These are phyloP conservation scores for Malassezia slooffiae DNA, from an alignment of 1,284 basidiomycete species.

Conservation along the genomic window DNA sequence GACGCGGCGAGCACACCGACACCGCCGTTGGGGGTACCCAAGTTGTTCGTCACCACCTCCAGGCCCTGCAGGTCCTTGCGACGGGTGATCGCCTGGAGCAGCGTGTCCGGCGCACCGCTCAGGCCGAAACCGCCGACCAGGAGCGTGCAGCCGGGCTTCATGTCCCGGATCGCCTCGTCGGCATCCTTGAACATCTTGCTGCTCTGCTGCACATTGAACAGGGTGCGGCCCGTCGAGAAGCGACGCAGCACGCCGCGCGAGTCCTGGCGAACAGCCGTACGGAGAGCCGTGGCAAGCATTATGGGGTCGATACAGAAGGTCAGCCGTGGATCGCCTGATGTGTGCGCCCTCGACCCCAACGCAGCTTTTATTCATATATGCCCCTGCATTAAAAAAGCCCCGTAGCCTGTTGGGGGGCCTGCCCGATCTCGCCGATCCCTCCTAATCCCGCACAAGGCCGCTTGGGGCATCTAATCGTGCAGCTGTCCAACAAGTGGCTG, in stretches of 20 bases:
- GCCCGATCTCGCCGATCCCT: too few species aligned
- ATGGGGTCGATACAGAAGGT: too few species aligned
- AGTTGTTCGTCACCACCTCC: constrained; percentile 41
- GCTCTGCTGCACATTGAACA: constrained; percentile 6
- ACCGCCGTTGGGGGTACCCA: constrained; percentile 37
- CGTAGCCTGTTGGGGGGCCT: too few species aligned
- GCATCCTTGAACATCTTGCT: constrained; percentile 28
- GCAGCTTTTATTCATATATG: too few species aligned
- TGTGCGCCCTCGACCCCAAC: too few species aligned
- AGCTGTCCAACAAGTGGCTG: too few species aligned
- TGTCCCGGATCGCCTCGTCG: constrained; percentile 40
- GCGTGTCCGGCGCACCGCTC: constrained; percentile 43
- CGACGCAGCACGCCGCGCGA: background rate
- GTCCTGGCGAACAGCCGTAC: constrained; percentile 5
- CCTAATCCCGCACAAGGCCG: too few species aligned
- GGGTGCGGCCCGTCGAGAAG: background rate
- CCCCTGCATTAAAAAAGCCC: too few species aligned
- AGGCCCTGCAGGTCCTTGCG: constrained; percentile 30
- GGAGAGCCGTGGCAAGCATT: constrained; percentile 7
- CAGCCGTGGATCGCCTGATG: too few species aligned
- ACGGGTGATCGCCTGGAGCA: constrained; percentile 32
- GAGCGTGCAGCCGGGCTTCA: constrained; percentile 27
- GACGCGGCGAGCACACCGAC: constrained; percentile 30
- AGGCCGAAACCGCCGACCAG: constrained; percentile 44
- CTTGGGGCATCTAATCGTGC: too few species aligned